Percentiles rank a stretch among this genome's conserved stretches.
Evolutionary conservation across 768 basidiomycete genomes (phyloP).

Genomic region (Strobilomyces echinocephalus): DNA sequence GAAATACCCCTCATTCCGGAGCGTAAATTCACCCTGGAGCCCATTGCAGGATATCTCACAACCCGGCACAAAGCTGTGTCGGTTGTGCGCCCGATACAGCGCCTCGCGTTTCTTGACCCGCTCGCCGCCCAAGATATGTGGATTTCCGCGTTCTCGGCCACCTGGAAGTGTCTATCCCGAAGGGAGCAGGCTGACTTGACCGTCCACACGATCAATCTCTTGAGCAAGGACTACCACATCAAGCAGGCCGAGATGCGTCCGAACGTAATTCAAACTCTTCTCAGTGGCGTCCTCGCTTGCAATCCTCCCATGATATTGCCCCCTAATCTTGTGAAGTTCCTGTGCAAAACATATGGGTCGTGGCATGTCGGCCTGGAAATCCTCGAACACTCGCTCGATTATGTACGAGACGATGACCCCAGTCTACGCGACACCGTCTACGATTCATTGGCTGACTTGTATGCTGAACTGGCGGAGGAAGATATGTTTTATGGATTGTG

Average conservation of each 20-base stretch:
- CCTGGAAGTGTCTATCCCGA: constrained; percentile 81
- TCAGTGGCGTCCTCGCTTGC: constrained; percentile 81
- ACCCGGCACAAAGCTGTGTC: constrained; percentile 44
- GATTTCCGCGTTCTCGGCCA: constrained; percentile 80
- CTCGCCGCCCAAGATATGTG: constrained; percentile 77
- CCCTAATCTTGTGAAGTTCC: constrained; percentile 91
- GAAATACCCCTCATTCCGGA: constrained; percentile 41
- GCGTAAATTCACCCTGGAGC: constrained; percentile 35
- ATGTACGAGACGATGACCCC: constrained; percentile 75
- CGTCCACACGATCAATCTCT: constrained; percentile 80
- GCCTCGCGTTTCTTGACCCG: constrained; percentile 76
- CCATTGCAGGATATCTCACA: constrained; percentile 33
- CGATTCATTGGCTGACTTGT: constrained; percentile 91
- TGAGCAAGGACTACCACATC: constrained; percentile 91
- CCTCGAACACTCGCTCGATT: constrained; percentile 73
- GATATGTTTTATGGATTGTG: constrained; percentile 97
- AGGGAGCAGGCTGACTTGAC: constrained; percentile 87
- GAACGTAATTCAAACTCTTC: constrained; percentile 88
- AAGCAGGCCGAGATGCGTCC: constrained; percentile 85
- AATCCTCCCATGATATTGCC: constrained; percentile 84
- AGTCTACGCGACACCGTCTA: constrained; percentile 76
- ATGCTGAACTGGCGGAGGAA: constrained; percentile 93
- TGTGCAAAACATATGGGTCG: constrained; percentile 93
- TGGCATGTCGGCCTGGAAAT: constrained; percentile 92
- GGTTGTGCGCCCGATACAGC: constrained; percentile 74